Conservation (phyloP, 495 filamentous ascomycete genomes). For the Umbilicaria muhlenbergii region DNA sequence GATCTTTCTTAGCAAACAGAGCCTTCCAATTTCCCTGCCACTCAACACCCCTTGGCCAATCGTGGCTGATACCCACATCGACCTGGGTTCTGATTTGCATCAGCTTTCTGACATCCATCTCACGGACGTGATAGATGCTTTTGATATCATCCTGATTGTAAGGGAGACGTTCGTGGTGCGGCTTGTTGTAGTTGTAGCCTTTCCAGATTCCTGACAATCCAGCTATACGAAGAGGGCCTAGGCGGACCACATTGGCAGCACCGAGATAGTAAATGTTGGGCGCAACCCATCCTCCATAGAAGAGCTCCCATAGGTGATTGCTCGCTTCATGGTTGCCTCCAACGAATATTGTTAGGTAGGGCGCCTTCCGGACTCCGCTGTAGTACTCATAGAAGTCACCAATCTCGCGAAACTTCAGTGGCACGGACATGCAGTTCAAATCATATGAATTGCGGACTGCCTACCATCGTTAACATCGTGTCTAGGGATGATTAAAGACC, state of each 20-base stretch:
- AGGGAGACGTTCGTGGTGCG: slow-evolving; percentile 75
- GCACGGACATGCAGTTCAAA: slow-evolving; percentile 73
- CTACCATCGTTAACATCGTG: slow-evolving; percentile 24
- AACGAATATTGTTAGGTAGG: slow-evolving; percentile 81
- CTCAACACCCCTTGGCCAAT: slow-evolving; percentile 81
- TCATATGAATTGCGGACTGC: slow-evolving; percentile 79
- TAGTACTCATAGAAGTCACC: slow-evolving; percentile 93
- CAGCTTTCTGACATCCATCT: slow-evolving; percentile 82
- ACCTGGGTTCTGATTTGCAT: slow-evolving; percentile 70
- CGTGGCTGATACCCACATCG: slow-evolving; percentile 82
- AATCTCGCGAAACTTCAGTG: slow-evolving; percentile 64
- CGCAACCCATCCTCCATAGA: slow-evolving; percentile 93
- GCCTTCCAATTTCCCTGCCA: slow-evolving; percentile 44
- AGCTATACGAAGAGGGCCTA: slow-evolving; percentile 75
- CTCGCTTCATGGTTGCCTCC: slow-evolving; percentile 91
- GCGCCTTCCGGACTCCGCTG: slow-evolving; percentile 56
- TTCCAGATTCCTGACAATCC: slow-evolving; percentile 91
- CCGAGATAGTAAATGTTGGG: slow-evolving; percentile 95
- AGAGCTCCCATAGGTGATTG: slow-evolving; percentile 74
- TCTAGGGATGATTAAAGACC: neutral
- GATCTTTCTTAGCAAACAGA: slow-evolving; percentile 54
- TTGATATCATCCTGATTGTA: slow-evolving; percentile 58
- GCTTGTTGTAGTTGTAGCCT: slow-evolving; percentile 60
- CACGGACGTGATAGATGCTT: slow-evolving; percentile 73
- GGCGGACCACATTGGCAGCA: slow-evolving; percentile 70